Evolutionary conservation across 2,329 filamentous ascomycete genomes (phyloP).

Genomic region (Phyllosticta citriasiana): DNA sequence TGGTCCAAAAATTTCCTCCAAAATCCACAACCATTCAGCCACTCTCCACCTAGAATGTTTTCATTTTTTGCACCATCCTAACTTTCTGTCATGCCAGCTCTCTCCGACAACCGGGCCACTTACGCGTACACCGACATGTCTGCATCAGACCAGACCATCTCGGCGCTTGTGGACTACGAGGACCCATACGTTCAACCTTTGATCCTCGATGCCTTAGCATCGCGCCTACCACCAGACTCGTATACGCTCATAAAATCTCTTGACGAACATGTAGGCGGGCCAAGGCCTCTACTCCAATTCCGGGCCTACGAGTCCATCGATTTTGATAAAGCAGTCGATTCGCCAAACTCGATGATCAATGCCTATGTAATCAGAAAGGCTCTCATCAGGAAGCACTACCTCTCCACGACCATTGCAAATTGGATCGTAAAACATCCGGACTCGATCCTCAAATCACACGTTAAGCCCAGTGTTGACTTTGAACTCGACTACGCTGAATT

Average conservation of each 20-base stretch:
- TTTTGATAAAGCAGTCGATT: conserved; percentile 61
- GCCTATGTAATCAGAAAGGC: conserved; percentile 95
- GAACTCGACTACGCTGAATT: conserved; percentile 97
- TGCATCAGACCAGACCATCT: conserved; percentile 29
- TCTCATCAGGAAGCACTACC: conserved; percentile 89
- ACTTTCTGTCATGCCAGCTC: not conserved
- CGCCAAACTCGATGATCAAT: conserved; percentile 62
- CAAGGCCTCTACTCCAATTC: conserved; percentile 60
- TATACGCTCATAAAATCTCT: conserved; percentile 47
- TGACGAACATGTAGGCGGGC: conserved; percentile 36
- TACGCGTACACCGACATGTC: conserved; percentile 5
- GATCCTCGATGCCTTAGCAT: conserved; percentile 60
- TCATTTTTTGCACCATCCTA: not conserved
- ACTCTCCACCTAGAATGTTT: not conserved
- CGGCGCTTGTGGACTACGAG: conserved; percentile 74
- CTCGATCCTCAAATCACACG: conserved; percentile 57
- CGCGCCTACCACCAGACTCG: conserved; percentile 45
- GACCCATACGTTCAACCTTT: conserved; percentile 84
- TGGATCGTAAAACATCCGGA: conserved; percentile 78
- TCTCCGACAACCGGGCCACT: not conserved
- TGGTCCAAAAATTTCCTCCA: not conserved
- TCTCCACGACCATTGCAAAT: conserved; percentile 70
- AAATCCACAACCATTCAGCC: not conserved
- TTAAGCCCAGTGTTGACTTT: conserved; percentile 73
- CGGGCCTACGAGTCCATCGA: conserved; percentile 79